Base-by-base conservation (phyloP, 495 filamentous ascomycete species). In the Lindgomyces ingoldianus region DNA sequence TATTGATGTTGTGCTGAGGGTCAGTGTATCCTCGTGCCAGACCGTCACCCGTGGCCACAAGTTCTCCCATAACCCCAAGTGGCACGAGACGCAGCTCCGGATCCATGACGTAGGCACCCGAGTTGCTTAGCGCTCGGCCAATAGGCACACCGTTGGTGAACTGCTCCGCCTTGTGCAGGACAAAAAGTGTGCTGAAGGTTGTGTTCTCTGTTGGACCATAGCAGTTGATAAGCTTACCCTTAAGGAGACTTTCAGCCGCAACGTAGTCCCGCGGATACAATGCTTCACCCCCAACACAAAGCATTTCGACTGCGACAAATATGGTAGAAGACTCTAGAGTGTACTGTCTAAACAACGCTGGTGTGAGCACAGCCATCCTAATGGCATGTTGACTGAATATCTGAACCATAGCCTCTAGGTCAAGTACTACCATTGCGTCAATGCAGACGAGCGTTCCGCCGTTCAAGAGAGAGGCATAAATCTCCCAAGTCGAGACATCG, bases 61-160 rank as follows among this genome's bases (percentile, higher is more conserved):
- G 60, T 66, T 83, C 81, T 2, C 80, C 81, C 6, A 80, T 69
- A 0, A 70, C 68, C 8, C 80, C 81, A 27, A 75, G 65, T 2
- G 79, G 33, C 6, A 39, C 33, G 14, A 39, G 33, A 6, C 14
- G 78, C 39, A 76, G 58, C 8, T 79, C 55, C 1, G 16, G 27
- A 74, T 60, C 71, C 73, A 70, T 60, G 8, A 78, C 76, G 39
- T 79, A 73, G 21, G 70, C 72, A 36, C 76, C 72, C 26, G 77
- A 30, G 52, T 53, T 62, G 18, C 50, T 39, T 4, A 27, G 16
- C 9, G 18, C 9, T n/a, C 14, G n/a, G 18, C 59, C 59, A 75
- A 70, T 24, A 22, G 66, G 57, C 25, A 60, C 64, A 21, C 77
- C 78, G 56, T 78, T 79, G 48, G 74, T 66, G 19, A 74, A 78